Percentiles rank a stretch among this genome's conserved stretches.
Conservation (phyloP, 2,329 filamentous ascomycete genomes). For the Dactylonectria macrodidyma region DNA sequence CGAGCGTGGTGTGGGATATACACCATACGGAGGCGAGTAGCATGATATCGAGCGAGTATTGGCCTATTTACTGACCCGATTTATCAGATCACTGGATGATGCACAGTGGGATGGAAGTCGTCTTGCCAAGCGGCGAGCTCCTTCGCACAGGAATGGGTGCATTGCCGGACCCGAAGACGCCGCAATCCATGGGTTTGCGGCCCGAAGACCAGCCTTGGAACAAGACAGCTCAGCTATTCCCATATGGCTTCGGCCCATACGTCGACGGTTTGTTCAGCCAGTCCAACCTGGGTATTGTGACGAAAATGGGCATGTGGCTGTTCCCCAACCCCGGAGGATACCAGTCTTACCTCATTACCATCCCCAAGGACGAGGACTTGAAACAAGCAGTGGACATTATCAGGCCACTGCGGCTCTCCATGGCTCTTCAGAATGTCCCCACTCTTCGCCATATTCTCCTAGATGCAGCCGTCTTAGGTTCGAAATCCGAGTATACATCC, state of each 20-base stretch:
- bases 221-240: conserved; percentile 27
- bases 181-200: conserved; percentile 8
- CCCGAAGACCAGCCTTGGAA: conserved; percentile 26
- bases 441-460: conserved; percentile 38
- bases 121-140: conserved; percentile 24
- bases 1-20: conserved; percentile 33
- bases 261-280: conserved; percentile 25
- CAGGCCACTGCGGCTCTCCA: conserved; percentile 37
- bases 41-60: neutral
- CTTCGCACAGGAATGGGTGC: conserved; percentile 30
- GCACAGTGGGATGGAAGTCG: conserved; percentile 28
- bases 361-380: conserved; percentile 40
- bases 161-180: conserved; percentile 13
- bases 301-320: conserved; percentile 29
- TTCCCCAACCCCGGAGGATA: conserved; percentile 30
- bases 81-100: conserved; percentile 14
- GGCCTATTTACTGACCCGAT: neutral
- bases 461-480: conserved; percentile 38
- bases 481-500: conserved; percentile 25
- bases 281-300: conserved; percentile 23
- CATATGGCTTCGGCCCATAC: conserved; percentile 30
- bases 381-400: conserved; percentile 42
- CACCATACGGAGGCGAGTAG: conserved; percentile 24
- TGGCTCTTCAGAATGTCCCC: conserved; percentile 42
- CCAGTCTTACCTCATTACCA: conserved; percentile 40